Conservation (phyloP, 106 monocot species). For the Phalaenopsis equestris region DNA sequence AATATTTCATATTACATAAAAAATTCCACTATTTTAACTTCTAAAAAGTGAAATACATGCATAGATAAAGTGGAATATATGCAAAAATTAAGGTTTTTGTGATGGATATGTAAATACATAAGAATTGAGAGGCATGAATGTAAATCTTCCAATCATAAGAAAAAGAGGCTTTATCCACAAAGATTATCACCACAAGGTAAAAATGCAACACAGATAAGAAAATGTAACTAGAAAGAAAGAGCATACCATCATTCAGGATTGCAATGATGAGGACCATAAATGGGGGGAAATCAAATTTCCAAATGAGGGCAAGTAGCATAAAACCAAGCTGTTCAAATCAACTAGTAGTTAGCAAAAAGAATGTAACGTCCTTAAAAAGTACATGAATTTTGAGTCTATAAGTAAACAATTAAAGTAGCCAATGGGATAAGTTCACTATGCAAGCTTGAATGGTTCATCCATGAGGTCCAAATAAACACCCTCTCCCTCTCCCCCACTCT, state of each 20-base stretch:
- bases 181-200: not conserved
- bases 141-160: too few species aligned
- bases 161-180: not conserved
- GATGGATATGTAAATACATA: too few species aligned
- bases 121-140: too few species aligned
- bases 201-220: not conserved
- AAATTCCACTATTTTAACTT: too few species aligned
- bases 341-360: not conserved
- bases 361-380: not conserved
- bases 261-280: constrained; percentile 99
- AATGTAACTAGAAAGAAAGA: not conserved
- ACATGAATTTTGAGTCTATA: not conserved
- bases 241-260: constrained; percentile 82
- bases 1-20: too few species aligned
- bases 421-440: not conserved
- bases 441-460: not conserved
- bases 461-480: not conserved
- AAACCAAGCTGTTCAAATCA: constrained; percentile 63
- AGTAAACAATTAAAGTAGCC: not conserved
- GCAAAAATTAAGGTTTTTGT: too few species aligned
- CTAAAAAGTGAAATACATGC: too few species aligned
- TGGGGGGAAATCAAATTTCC: constrained; percentile 92
- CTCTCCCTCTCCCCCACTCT: too few species aligned
- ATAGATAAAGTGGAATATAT: too few species aligned
- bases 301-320: constrained; percentile 78